Evolutionary conservation across 352 stramenopile species (phyloP).

Genomic region (Sclerospora graminicola): DNA sequence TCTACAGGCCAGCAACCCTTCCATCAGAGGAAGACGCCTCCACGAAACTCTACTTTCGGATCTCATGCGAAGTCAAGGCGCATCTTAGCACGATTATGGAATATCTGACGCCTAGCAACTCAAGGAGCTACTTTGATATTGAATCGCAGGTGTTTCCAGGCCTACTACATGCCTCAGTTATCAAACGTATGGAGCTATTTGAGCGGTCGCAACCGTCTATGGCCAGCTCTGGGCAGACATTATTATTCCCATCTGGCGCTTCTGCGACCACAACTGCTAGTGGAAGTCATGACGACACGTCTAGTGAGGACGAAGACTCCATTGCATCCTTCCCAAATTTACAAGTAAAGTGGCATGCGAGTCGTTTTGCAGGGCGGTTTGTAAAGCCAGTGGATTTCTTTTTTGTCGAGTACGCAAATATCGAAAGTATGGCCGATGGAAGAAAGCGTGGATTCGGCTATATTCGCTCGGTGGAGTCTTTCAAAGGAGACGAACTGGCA

Average conservation of each 20-base stretch:
- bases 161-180: conserved; percentile 61
- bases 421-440: conserved; percentile 56
- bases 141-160: conserved; percentile 77
- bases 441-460: conserved; percentile 65
- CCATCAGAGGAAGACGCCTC: conserved; percentile 31
- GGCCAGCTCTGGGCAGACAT: conserved; percentile 13
- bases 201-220: conserved; percentile 7
- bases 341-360: conserved; percentile 82
- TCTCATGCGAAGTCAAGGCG: conserved; percentile 78
- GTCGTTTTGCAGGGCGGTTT: conserved; percentile 67
- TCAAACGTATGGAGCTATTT: conserved; percentile 68
- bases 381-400: conserved; percentile 82
- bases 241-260: conserved; percentile 14
- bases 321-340: conserved; percentile 49
- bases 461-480: conserved; percentile 70
- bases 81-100: conserved; percentile 72
- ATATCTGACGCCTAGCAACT: conserved; percentile 59
- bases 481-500: conserved; percentile 70
- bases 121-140: conserved; percentile 67
- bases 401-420: conserved; percentile 81
- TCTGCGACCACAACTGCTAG: conserved; percentile 21
- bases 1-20: conserved; percentile 49
- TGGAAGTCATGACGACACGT: conserved; percentile 30
- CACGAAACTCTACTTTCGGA: conserved; percentile 68
- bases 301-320: conserved; percentile 32